Conservation (phyloP, 116 monocot genomes). For the Cymodocea nodosa region DNA sequence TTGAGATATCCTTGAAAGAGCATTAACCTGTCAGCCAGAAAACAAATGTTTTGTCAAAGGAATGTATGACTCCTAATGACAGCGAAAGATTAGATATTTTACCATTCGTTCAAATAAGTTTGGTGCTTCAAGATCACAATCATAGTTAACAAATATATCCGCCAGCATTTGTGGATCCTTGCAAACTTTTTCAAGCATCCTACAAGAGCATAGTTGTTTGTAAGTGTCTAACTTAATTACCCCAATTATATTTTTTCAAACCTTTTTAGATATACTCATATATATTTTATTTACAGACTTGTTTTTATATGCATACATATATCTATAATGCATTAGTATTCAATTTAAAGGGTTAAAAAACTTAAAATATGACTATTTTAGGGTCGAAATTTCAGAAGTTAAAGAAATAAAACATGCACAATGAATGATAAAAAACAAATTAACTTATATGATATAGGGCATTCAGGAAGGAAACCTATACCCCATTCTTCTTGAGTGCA, state of each 20-base stretch:
- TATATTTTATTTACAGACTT: too few relatives aligned
- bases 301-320: too few relatives aligned
- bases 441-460: too few relatives aligned
- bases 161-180: conserved; percentile 97
- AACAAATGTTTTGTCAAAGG: background rate
- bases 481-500: too few relatives aligned
- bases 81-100: conserved; percentile 4
- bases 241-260: background rate
- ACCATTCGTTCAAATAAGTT: conserved; percentile 94
- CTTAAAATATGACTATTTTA: too few relatives aligned
- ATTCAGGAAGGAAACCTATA: too few relatives aligned
- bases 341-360: too few relatives aligned
- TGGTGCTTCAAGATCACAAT: conserved; percentile 94
- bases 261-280: too few relatives aligned
- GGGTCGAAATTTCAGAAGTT: too few relatives aligned
- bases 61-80: conserved; percentile 2
- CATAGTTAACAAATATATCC: conserved; percentile 98
- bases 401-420: too few relatives aligned
- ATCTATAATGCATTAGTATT: too few relatives aligned
- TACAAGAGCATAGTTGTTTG: conserved; percentile 10
- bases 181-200: conserved; percentile 95
- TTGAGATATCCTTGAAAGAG: conserved; percentile 78
- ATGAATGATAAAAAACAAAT: too few relatives aligned
- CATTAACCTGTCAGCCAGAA: conserved; percentile 43
- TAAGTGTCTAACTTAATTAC: background rate